A percentile compares a stretch with the other conserved stretches of the same genome.
These are phyloP conservation scores for Teunomyces atbi DNA, from an alignment of 805 yeast species.

Conservation along the genomic window DNA sequence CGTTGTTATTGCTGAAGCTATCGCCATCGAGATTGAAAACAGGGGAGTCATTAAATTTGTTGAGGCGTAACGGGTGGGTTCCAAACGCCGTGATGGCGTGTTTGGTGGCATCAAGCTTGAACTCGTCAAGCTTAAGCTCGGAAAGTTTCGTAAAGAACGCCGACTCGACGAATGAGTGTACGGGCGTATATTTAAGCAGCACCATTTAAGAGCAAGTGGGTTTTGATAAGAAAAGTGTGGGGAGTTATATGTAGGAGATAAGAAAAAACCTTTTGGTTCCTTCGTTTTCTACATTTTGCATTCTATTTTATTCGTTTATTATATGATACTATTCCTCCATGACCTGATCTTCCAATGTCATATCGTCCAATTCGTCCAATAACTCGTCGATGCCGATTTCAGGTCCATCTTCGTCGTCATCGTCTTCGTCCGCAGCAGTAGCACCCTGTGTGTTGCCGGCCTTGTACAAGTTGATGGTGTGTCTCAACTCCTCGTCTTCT, in stretches of 20 bases:
- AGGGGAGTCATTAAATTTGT: conserved; percentile 35
- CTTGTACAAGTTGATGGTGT: conserved; percentile 85
- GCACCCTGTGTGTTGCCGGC: conserved; percentile 34
- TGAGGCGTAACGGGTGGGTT: conserved; percentile 32
- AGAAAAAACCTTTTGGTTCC: too few species aligned
- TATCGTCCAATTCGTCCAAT: conserved; percentile 90
- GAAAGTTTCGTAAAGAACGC: conserved; percentile 80
- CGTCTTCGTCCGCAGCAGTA: conserved; percentile 42
- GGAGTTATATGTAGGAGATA: too few species aligned
- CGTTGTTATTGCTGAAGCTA: conserved; percentile 19
- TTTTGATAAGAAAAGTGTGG: neutral
- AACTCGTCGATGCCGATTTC: conserved; percentile 87
- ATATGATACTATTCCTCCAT: conserved; percentile 12
- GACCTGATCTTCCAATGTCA: conserved; percentile 68
- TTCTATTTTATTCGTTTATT: neutral
- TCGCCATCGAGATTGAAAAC: conserved; percentile 32
- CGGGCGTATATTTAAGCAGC: conserved; percentile 43
- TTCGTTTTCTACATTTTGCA: too few species aligned
- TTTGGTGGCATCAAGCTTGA: conserved; percentile 57
- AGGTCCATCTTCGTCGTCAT: conserved; percentile 81
- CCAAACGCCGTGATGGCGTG: conserved; percentile 45
- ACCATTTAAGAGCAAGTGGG: neutral
- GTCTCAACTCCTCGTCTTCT: conserved; percentile 94
- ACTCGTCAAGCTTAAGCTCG: conserved; percentile 67
- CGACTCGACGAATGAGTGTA: conserved; percentile 78